A percentile compares a stretch with the other conserved stretches of the same genome.
phyloP scores from a whole-genome alignment of 1,139 yeast genomes.

The Waltiozyma sp. region DNA sequence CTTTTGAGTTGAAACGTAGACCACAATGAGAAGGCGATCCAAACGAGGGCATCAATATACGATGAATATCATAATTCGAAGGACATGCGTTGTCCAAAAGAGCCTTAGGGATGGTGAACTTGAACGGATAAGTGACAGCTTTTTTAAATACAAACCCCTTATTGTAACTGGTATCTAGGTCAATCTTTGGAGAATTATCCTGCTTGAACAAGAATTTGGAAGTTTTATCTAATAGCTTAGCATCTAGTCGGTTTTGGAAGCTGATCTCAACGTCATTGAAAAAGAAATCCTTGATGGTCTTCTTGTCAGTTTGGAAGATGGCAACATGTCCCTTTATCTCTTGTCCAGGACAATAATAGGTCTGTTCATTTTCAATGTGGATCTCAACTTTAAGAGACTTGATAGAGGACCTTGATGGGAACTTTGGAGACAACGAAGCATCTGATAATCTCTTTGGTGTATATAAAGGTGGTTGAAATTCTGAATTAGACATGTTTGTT shows the following conservation, averaged over 20 bases:
- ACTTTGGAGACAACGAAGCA: neutral
- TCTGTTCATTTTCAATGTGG: neutral
- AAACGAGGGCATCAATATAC: neutral
- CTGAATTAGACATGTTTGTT: neutral
- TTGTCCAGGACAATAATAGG: neutral
- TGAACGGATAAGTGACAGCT: neutral
- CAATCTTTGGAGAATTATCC: neutral
- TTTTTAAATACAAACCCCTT: neutral
- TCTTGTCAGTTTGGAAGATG: conserved; percentile 5
- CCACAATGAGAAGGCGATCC: neutral
- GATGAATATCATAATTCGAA: neutral
- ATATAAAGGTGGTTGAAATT: neutral
- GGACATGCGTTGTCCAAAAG: neutral
- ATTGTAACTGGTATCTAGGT: neutral
- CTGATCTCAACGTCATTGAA: conserved; percentile 13
- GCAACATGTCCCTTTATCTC: neutral
- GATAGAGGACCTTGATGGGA: neutral
- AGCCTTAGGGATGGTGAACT: neutral
- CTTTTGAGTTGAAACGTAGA: neutral
- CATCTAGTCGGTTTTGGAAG: conserved; percentile 5
- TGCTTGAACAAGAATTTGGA: neutral
- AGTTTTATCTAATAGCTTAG: neutral
- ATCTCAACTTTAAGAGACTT: neutral
- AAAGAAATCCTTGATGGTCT: conserved; percentile 8
- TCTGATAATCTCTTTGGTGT: neutral